Evolutionary conservation across 768 basidiomycete genomes (phyloP), one percentile per base, ranked within the genome.

Genomic region (Pulveroboletus sp.): DNA sequence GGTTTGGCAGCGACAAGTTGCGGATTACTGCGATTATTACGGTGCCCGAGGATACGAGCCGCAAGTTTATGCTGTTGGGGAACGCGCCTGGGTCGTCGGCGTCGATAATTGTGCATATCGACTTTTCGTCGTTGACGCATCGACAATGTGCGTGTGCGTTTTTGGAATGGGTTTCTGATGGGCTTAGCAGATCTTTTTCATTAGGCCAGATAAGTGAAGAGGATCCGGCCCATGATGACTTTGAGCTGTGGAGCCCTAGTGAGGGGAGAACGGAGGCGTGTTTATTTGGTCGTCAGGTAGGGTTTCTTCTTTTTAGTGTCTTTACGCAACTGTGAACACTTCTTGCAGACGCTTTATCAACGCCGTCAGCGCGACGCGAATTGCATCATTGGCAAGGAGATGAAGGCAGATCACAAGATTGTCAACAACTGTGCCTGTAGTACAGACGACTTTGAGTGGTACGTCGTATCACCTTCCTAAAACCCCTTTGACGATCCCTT

Each of bases 231-330:
- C 72, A 85, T 33, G 94, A 97, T 62, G 97, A 99, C 70, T 98
- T 98, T 63, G 94, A 98, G 64, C 70, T 97, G 2, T 98, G 97
- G 97, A 93, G 88, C 63, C 97, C 95, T 0, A 90, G 89, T 49
- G 87, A 94, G 61, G 84, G 84, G 39, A 81, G 97, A n/a, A 72
- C 78, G 29, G 94, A 98, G 61, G 73, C 74, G 8, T 99, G 97
- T 69, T 71, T 98, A 23, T 99, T 98, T 56, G 97, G 97, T 19
- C 80, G 88, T 50, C 89, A 91, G 79, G 92, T 90, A 43, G 34
- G n/a, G 70, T 6, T 19, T 14, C 16, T 13, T 23, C 4, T 19
- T 19, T 17, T 29, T 9, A 31, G n/a, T 45, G 16, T 29, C 42
- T 19, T 31, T 17, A 16, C 50, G 37, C n/a, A 24, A 27, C 21